Base-by-base conservation (phyloP, 768 basidiomycete species). In the Tulasnella sp. region DNA sequence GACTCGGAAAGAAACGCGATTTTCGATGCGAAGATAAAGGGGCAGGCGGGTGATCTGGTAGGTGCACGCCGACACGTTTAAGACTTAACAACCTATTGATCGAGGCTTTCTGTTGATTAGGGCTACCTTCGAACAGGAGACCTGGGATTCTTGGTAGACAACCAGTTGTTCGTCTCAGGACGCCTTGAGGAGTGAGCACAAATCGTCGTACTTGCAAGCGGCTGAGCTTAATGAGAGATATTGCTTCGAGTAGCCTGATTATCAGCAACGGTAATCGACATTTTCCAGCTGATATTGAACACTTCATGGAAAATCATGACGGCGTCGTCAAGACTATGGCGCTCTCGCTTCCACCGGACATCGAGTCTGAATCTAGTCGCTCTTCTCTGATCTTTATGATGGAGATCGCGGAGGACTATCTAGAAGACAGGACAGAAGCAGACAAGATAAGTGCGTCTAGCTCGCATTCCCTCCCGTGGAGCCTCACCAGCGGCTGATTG, bases 111-210 rank as follows among this genome's bases (percentile, higher is more conserved):
- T 29, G 5, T 5, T 48, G n/a, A 38, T 26, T 13, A 52, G 51
- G 24, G 19, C 7, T 59, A 59, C 26, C 41, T 59, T 11, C 29
- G 58, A 19, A 59, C 58, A 3, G 58, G 58, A 5, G 58, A 59
- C 21, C 15, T 59, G 10, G 58, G 47, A 3, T 24, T 24, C 3
- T 11, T 49, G 8, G 48, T 49, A 34, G 32, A 51, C 11, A 30
- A 30, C 47, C 44, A 59, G 34, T 41, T 59, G 19, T 51, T 47
- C 30, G 23, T 59, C 13, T 21, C 8, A 9, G 58, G 58, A 3
- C 58, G 58, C 2, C 49, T 59, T 13, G 29, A 49, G 13, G 58
- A 49, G 58, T 59, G 26, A 21, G 58, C 32, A 5, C 9, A 19
- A 29, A 26, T 19, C 15, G 48, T 50, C 48, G 30, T 52, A 5